Percentiles rank a stretch among this genome's conserved stretches.
These are phyloP conservation scores for Onygenales sp. DNA, from an alignment of 2,329 filamentous ascomycete genomes.

Conservation along the genomic window DNA sequence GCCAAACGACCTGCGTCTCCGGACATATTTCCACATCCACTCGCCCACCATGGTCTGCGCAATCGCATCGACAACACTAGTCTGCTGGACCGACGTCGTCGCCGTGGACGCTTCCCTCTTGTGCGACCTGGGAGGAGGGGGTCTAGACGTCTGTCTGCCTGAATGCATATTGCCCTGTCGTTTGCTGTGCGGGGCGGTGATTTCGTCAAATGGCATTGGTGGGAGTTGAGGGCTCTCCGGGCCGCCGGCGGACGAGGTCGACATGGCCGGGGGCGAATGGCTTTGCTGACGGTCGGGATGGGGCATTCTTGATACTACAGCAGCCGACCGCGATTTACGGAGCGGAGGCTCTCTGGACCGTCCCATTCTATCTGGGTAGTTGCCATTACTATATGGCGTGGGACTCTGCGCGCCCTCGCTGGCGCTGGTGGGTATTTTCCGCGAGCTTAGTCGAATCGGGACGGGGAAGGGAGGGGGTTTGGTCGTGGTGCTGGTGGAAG, in stretches of 20 bases:
- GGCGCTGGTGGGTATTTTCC: conserved; percentile 56
- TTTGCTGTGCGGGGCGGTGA: conserved; percentile 43
- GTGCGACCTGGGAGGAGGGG: conserved; percentile 20
- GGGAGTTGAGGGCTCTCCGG: conserved; percentile 63
- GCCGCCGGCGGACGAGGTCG: conserved; percentile 52
- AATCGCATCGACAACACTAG: conserved; percentile 87
- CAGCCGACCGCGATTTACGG: conserved; percentile 77
- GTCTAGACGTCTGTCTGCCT: conserved; percentile 9
- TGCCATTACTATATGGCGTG: conserved; percentile 48
- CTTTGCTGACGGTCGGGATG: conserved; percentile 37
- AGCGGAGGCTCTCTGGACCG: conserved; percentile 51
- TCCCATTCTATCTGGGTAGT: conserved; percentile 47
- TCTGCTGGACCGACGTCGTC: conserved; percentile 52
- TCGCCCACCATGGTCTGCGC: conserved; percentile 98
- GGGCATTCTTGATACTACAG: conserved; percentile 52
- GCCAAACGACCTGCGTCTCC: conserved; percentile 73
- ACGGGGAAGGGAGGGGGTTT: conserved; percentile 75
- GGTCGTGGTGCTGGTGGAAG: conserved; percentile 20
- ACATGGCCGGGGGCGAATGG: conserved; percentile 45
- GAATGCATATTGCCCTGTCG: conserved; percentile 16
- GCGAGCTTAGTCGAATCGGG: conserved; percentile 77
- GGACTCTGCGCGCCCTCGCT: conserved; percentile 76
- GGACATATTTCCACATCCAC: conserved; percentile 42
- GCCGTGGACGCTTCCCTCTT: conserved; percentile 42
- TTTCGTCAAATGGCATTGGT: conserved; percentile 62